These are phyloP conservation scores for Tolypocladium album DNA, from an alignment of 2,329 filamentous ascomycete species.

Conservation along the genomic window DNA sequence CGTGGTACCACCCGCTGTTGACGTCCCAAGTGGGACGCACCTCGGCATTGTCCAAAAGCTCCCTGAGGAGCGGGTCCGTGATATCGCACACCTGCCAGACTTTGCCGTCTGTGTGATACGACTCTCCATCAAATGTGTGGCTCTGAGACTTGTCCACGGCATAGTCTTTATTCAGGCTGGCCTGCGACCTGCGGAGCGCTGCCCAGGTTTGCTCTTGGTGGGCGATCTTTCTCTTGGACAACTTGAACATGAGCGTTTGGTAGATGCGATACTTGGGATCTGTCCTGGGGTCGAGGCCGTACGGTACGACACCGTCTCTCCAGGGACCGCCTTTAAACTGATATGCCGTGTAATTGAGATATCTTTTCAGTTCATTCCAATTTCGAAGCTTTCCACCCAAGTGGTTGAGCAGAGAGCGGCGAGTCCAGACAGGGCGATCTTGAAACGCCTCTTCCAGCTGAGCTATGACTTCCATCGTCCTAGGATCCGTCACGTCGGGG, in stretches of 20 bases:
- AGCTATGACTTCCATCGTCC: conserved; percentile 53
- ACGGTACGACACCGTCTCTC: conserved; percentile 76
- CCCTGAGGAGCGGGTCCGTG: conserved; percentile 61
- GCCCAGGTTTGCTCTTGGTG: conserved; percentile 38
- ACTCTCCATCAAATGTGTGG: conserved; percentile 76
- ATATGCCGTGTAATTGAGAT: conserved; percentile 77
- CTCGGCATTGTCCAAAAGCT: conserved; percentile 53
- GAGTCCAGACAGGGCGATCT: conserved; percentile 75
- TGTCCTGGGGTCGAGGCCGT: conserved; percentile 74
- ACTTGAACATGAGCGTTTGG: conserved; percentile 81
- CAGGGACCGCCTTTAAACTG: conserved; percentile 89
- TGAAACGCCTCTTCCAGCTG: conserved; percentile 56
- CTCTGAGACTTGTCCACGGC: conserved; percentile 32
- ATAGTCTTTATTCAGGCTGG: conserved; percentile 27
- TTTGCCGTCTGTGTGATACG: conserved; percentile 68
- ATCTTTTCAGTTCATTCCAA: conserved; percentile 56
- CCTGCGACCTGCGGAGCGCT: conserved; percentile 29
- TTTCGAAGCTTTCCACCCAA: conserved; percentile 41
- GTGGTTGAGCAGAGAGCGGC: conserved; percentile 68
- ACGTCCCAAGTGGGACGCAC: conserved; percentile 49
- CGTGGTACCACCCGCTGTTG: conserved; percentile 74
- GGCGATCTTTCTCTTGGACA: conserved; percentile 41
- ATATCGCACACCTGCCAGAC: conserved; percentile 95
- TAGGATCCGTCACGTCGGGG: conserved; percentile 46
- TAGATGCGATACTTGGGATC: conserved; percentile 71